A percentile compares a stretch with the other conserved stretches of the same genome.
Evolutionary conservation across 768 basidiomycete genomes (phyloP).

Genomic region (Mycena amicta): DNA sequence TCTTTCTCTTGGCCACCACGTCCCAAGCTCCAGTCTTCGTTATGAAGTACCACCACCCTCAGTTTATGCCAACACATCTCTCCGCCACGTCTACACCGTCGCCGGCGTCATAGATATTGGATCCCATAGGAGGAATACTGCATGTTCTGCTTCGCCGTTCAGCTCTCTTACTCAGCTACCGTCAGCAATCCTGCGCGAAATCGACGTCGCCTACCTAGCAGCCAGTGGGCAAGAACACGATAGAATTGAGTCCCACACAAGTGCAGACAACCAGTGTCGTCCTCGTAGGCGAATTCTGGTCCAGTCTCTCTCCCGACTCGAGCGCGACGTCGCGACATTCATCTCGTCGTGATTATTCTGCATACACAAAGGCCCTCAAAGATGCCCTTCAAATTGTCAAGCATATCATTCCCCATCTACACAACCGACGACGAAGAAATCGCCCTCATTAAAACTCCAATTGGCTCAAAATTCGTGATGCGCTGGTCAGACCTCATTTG

Average conservation of each 20-base stretch:
- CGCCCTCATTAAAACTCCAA: slow-evolving; percentile 94
- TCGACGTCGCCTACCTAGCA: slow-evolving; percentile 97
- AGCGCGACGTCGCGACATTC: slow-evolving; percentile 97
- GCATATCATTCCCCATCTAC: slow-evolving; percentile 89
- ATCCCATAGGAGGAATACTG: slow-evolving; percentile 99
- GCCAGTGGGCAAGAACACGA: slow-evolving; percentile 99
- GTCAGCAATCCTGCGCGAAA: slow-evolving; percentile 93
- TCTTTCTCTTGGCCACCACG: no score
- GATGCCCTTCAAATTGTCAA: slow-evolving; percentile 89
- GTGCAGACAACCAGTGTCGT: slow-evolving; percentile 99
- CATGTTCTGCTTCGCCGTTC: slow-evolving; percentile 39
- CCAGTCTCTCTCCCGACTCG: slow-evolving; percentile 88
- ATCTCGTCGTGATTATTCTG: slow-evolving; percentile 99
- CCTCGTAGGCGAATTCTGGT: slow-evolving; percentile 95
- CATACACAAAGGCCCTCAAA: slow-evolving; percentile 94
- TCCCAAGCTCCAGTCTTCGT: slow-evolving; percentile 81
- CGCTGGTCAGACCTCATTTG: slow-evolving; percentile 99
- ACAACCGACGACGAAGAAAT: slow-evolving; percentile 84
- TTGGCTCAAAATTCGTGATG: slow-evolving; percentile 96
- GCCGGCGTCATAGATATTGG: slow-evolving; percentile 98
- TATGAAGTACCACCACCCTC: slow-evolving; percentile 44
- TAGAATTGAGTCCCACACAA: slow-evolving; percentile 95
- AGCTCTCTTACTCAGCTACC: slow-evolving; percentile 3
- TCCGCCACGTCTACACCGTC: slow-evolving; percentile 64
- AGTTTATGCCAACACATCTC: slow-evolving; percentile 1